Evolutionary conservation across 2,329 filamentous ascomycete species (phyloP), one percentile per base, ranked within the genome.

Genomic region (Cladosporium sp.): DNA sequence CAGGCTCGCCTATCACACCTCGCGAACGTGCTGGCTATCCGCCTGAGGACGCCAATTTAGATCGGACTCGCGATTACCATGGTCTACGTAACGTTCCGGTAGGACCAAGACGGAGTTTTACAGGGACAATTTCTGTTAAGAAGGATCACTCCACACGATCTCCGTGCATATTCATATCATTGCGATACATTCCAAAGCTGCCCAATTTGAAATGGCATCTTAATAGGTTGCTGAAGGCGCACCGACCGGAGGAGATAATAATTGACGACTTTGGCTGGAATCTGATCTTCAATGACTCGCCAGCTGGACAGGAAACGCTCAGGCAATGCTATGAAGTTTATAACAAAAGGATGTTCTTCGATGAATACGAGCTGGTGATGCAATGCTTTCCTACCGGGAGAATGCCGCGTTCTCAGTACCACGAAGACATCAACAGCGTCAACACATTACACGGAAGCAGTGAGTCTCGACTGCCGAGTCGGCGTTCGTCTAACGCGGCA

Each of bases 121-220:
- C 8, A 7, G 28, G 28, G 12, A 9, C 28, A 9, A 32, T 10
- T 2, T 3, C 12, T 10, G 8, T 17, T 15, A 36, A 20, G 8
- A 34, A 17, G 8, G 28, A 32, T 32, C 28, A 32, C 28, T 5
- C 8, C 28, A 32, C 34, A 17, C 49, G n/a, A 9, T 55, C 49
- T 20, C 68, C 68, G 15, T 61, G 68, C 49, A 62, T 68, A 44
- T 66, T 65, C 53, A 67, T 70, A 32, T 59, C 67, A 2, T 36
- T 42, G 2, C 20, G 20, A n/a, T 22, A 44, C 32, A 12, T 69
- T 17, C 65, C 67, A 13, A 24, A 58, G 15, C 28, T 44, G 12
- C 36, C 19, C 17, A 37, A 34, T 4, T 61, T 60, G 12, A 32
- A 52, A 3, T 53, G 9, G 22, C 63, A 69, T 57, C 58, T 70